phyloP scores from a whole-genome alignment of 192 early-diverging fungal genomes.

The Kappamyces sp. region DNA sequence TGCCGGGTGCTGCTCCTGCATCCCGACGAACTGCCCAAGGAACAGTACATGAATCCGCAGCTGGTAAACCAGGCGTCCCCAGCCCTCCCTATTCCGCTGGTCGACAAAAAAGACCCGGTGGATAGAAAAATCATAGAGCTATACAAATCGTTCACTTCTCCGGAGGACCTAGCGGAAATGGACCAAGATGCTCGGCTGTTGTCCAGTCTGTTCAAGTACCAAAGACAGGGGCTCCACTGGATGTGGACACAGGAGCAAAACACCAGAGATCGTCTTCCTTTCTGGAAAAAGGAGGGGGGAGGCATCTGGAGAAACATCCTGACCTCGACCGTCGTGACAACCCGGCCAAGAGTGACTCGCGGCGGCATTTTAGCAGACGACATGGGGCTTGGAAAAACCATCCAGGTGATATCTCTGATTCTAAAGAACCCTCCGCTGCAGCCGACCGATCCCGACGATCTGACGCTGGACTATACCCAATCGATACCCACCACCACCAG shows the following conservation, averaged over 20 bases:
- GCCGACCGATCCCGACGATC: too few relatives aligned
- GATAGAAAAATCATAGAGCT: constrained; percentile 54
- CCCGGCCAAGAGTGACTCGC: constrained; percentile 40
- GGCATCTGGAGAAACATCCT: constrained; percentile 38
- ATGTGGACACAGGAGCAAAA: constrained; percentile 65
- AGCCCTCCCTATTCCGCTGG: too few relatives aligned
- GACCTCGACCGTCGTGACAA: constrained; percentile 35
- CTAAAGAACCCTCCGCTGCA: constrained; percentile 18
- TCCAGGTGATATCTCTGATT: constrained; percentile 44
- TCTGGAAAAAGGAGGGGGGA: constrained; percentile 18
- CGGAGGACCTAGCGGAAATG: constrained; percentile 44
- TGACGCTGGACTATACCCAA: constrained; percentile 3
- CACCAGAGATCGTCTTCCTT: not conserved
- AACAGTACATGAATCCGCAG: too few relatives aligned
- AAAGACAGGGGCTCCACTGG: constrained; percentile 78
- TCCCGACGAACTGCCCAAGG: too few relatives aligned
- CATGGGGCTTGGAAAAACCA: constrained; percentile 51
- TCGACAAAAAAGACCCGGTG: not conserved
- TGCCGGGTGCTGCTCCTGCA: too few relatives aligned
- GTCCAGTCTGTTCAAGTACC: constrained; percentile 68
- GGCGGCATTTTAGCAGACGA: constrained; percentile 63
- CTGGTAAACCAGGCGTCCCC: too few relatives aligned
- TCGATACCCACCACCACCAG: constrained; percentile 2
- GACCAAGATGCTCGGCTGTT: constrained; percentile 40
- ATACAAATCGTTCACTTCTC: constrained; percentile 48